Conservation (phyloP, 179 eudicot species). For the Pouteria campechiana region DNA sequence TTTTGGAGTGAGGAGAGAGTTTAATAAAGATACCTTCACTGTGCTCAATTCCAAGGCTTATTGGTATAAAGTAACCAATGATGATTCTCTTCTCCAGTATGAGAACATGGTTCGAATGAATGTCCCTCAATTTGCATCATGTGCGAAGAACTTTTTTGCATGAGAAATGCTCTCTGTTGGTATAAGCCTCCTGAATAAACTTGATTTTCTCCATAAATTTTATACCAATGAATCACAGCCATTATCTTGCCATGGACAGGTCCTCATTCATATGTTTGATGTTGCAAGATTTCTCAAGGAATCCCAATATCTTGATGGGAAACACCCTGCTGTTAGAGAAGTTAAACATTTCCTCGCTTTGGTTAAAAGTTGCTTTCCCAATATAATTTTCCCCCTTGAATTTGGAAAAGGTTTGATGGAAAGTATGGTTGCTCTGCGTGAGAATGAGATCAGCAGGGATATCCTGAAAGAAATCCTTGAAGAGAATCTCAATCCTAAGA, state of each 20-base stretch:
- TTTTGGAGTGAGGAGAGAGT: slow-evolving; percentile 12
- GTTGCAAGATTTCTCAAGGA: slow-evolving; percentile 3
- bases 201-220: background rate
- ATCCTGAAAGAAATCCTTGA: slow-evolving; percentile 5
- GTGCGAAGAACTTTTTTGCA: slow-evolving; percentile 4
- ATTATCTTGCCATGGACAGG: background rate
- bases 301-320: background rate
- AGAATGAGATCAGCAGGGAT: slow-evolving; percentile 1
- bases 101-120: slow-evolving; percentile 1
- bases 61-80: slow-evolving; percentile 6
- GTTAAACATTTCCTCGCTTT: background rate
- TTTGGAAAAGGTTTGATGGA: background rate
- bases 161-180: slow-evolving; percentile 11
- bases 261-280: slow-evolving; percentile 4
- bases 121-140: slow-evolving; percentile 1
- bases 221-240: background rate
- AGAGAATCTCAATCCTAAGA: background rate
- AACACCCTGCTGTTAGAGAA: background rate
- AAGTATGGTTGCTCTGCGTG: background rate
- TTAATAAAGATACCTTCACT: background rate
- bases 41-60: slow-evolving; percentile 10
- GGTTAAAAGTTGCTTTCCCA: background rate
- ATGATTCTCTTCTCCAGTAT: background rate
- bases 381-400: background rate
- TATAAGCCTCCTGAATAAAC: slow-evolving; percentile 3